Conservation (phyloP, 2,329 filamentous ascomycete genomes). For the Ploettnerulaceae sp. region DNA sequence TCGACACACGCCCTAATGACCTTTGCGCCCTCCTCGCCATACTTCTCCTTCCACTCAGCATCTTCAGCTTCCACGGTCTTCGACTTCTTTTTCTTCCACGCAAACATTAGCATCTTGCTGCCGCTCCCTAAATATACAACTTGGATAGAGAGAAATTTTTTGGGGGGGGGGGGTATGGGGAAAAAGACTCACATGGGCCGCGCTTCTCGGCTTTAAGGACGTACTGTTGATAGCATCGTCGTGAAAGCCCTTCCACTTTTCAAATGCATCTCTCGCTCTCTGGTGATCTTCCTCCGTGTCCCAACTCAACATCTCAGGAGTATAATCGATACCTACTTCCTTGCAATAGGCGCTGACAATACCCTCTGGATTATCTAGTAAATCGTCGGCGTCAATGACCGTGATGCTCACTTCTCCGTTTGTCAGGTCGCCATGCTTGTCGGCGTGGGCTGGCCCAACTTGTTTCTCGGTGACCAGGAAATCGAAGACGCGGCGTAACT, state of each 20-base stretch:
- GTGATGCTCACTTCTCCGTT: slow-evolving; percentile 60
- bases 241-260: slow-evolving; percentile 97
- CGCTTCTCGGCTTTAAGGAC: slow-evolving; percentile 64
- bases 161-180: neutral
- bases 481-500: slow-evolving; percentile 83
- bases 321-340: slow-evolving; percentile 72
- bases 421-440: slow-evolving; percentile 29
- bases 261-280: slow-evolving; percentile 70
- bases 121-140: neutral
- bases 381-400: slow-evolving; percentile 87
- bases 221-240: slow-evolving; percentile 86
- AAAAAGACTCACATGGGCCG: slow-evolving; percentile 52
- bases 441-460: slow-evolving; percentile 63
- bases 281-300: slow-evolving; percentile 66
- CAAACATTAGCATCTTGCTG: slow-evolving; percentile 15
- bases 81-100: slow-evolving; percentile 49
- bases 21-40: slow-evolving; percentile 64
- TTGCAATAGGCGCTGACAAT: slow-evolving; percentile 77
- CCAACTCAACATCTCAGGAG: slow-evolving; percentile 78
- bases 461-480: slow-evolving; percentile 66
- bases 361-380: slow-evolving; percentile 76
- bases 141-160: neutral
- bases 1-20: slow-evolving; percentile 67
- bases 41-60: slow-evolving; percentile 69
- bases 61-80: slow-evolving; percentile 63